phyloP scores from a whole-genome alignment of 768 basidiomycete species.

The Tephrocybe sp. region DNA sequence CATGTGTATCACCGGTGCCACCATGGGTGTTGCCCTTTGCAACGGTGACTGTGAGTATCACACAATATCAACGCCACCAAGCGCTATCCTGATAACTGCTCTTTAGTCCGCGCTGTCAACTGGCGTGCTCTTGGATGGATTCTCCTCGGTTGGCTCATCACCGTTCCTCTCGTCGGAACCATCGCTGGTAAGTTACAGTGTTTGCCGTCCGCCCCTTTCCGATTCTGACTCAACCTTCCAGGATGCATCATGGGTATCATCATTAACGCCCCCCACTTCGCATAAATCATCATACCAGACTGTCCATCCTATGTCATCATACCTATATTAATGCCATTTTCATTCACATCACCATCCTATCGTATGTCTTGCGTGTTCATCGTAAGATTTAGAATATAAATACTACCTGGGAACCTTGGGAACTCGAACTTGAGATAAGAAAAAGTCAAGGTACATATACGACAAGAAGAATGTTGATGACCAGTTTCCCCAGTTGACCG shows the following conservation, averaged over 20 bases:
- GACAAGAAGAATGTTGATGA: slow-evolving; percentile 74
- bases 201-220: not conserved
- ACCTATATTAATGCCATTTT: too few species aligned
- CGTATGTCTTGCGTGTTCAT: too few species aligned
- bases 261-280: slow-evolving; percentile 23
- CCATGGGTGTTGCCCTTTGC: slow-evolving; percentile 26
- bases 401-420: too few species aligned
- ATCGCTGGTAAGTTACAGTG: slow-evolving; percentile 6
- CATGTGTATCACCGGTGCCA: slow-evolving; percentile 28
- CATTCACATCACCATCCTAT: too few species aligned
- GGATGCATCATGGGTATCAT: slow-evolving; percentile 26
- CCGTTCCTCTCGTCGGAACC: slow-evolving; percentile 24
- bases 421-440: too few species aligned
- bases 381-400: too few species aligned
- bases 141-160: slow-evolving; percentile 25
- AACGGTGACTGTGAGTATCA: slow-evolving; percentile 22
- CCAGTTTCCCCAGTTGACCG: slow-evolving; percentile 67
- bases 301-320: too few species aligned
- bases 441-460: slow-evolving; percentile 56
- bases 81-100: not conserved
- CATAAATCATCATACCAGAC: too few species aligned
- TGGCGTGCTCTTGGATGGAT: slow-evolving; percentile 29
- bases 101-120: slow-evolving; percentile 20
- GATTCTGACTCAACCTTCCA: not conserved
- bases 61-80: too few species aligned